A percentile compares a stretch with the other conserved stretches of the same genome.
Conservation (phyloP, 139 green algal species). For the Auxenochlorella pyrenoidosa region DNA sequence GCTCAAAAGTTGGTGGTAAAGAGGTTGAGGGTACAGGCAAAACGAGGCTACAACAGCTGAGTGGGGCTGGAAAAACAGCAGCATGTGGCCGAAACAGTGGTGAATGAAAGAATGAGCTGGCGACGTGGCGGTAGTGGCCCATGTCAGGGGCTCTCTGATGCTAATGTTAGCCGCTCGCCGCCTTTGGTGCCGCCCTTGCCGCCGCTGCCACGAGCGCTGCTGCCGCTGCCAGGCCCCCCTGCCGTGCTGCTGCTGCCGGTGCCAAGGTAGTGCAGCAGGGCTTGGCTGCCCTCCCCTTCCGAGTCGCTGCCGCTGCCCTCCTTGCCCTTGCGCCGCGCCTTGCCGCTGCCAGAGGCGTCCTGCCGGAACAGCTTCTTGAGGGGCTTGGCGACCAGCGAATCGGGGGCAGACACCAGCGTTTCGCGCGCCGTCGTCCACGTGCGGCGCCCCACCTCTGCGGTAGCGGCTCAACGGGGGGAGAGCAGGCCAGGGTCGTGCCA, state of each 20-base stretch:
- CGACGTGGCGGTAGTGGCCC: not conserved
- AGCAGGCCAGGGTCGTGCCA: not conserved
- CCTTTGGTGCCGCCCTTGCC: not conserved
- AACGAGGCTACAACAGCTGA: not conserved
- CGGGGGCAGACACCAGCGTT: not conserved
- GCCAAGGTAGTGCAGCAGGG: not conserved
- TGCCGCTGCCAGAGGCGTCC: not conserved
- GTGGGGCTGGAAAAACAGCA: not conserved
- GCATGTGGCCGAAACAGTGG: not conserved
- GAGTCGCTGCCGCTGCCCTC: not conserved
- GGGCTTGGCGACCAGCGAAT: conserved; percentile 27
- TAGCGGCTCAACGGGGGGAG: not conserved
- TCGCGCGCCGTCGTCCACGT: conserved; percentile 36
- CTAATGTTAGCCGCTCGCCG: not conserved
- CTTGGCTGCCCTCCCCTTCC: not conserved
- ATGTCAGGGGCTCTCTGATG: not conserved
- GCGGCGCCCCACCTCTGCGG: conserved; percentile 32
- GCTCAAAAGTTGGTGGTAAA: not conserved
- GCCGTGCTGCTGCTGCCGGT: not conserved
- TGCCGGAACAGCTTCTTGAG: conserved; percentile 14
- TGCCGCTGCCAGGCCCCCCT: not conserved
- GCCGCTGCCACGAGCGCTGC: not conserved
- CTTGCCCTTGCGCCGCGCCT: conserved; percentile 15
- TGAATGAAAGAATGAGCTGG: not conserved
- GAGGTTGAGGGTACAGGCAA: not conserved